Conservation (phyloP, 306 rosid genomes). For the Acmispon strigosus region DNA sequence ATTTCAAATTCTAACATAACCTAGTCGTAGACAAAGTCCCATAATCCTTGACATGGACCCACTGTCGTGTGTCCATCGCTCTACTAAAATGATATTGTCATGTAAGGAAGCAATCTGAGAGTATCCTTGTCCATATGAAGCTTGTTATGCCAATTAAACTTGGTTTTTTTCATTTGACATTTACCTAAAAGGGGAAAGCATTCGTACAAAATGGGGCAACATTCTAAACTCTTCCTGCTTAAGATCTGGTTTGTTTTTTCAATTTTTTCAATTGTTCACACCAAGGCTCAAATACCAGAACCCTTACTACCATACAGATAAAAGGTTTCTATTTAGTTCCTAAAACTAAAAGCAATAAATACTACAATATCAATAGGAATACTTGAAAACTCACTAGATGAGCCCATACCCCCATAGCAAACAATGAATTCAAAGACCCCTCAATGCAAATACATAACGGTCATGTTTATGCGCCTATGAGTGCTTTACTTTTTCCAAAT, state of each 20-base stretch:
- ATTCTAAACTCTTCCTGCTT: no score
- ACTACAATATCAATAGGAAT: not conserved
- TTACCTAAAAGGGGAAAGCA: not conserved
- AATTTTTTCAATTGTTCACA: not conserved
- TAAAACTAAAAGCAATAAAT: not conserved
- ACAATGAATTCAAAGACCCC: not conserved
- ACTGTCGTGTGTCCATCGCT: not conserved
- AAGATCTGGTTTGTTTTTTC: not conserved
- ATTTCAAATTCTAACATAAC: constrained; percentile 12
- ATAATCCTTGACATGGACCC: not conserved
- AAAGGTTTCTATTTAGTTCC: not conserved
- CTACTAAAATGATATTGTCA: not conserved
- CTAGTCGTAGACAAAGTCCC: not conserved
- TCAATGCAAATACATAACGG: not conserved
- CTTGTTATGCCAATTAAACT: not conserved
- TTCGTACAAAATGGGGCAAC: not conserved
- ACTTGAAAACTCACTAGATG: not conserved
- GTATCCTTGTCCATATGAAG: not conserved
- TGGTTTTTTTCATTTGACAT: not conserved
- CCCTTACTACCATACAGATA: not conserved
- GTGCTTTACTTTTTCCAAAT: not conserved
- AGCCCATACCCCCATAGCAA: not conserved
- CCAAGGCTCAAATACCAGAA: not conserved
- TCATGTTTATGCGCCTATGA: not conserved
- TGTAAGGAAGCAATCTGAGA: not conserved